A percentile compares a stretch with the other conserved stretches of the same genome.
These are phyloP conservation scores for Panaeolus cyanescens DNA, from an alignment of 768 basidiomycete genomes.

Conservation along the genomic window DNA sequence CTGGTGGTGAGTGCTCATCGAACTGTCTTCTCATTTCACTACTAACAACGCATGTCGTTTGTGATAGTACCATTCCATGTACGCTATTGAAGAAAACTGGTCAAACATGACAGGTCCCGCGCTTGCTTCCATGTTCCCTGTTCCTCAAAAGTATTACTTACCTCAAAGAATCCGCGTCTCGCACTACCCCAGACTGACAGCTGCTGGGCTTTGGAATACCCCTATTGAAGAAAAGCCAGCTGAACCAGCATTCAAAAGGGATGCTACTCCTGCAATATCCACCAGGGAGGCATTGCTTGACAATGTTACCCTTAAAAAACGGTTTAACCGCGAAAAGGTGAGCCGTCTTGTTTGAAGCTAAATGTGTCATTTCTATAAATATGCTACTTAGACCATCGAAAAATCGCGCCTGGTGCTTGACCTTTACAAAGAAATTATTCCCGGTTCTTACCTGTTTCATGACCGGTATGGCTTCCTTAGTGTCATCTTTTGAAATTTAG, in stretches of 20 bases:
- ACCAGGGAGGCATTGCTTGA: slow-evolving; percentile 20
- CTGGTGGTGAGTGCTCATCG: slow-evolving; percentile 55
- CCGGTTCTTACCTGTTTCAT: slow-evolving; percentile 46
- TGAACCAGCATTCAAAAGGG: slow-evolving; percentile 42
- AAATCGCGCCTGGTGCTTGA: slow-evolving; percentile 60
- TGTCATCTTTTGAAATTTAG: slow-evolving; percentile 1
- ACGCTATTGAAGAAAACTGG: slow-evolving; percentile 67
- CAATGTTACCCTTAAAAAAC: slow-evolving; percentile 44
- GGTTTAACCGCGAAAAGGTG: slow-evolving; percentile 71
- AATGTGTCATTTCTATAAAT: not conserved
- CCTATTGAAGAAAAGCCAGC: slow-evolving; percentile 43
- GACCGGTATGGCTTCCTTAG: slow-evolving; percentile 39
- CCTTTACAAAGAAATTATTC: slow-evolving; percentile 57
- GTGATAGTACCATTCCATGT: slow-evolving; percentile 62
- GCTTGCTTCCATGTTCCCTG: slow-evolving; percentile 56
- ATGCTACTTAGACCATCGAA: slow-evolving; percentile 48
- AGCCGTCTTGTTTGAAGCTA: slow-evolving; percentile 6
- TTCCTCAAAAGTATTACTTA: slow-evolving; percentile 77
- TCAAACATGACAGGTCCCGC: slow-evolving; percentile 51
- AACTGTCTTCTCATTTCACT: not conserved
- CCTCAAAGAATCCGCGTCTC: slow-evolving; percentile 61
- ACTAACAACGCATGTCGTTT: slow-evolving; percentile 9
- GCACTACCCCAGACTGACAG: slow-evolving; percentile 60
- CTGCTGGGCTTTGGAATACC: slow-evolving; percentile 62
- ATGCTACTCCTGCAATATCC: slow-evolving; percentile 29